Evolutionary conservation across 495 filamentous ascomycete genomes (phyloP), one percentile per base, ranked within the genome.

Genomic region (Tuber brumale): DNA sequence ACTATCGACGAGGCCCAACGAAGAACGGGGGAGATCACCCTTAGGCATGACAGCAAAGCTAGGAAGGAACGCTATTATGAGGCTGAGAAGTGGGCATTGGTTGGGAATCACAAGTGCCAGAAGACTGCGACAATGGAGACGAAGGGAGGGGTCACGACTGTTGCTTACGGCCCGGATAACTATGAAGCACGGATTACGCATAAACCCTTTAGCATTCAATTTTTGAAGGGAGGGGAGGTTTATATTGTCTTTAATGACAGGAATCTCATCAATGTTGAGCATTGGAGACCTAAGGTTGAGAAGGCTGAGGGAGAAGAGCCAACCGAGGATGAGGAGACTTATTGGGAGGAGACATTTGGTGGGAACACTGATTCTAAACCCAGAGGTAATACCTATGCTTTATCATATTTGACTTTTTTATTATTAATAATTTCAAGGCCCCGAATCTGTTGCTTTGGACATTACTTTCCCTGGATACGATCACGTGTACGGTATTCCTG

Each of bases 321-420:
- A 42, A 84, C 77, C 0, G 90, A 90, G 75, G 92, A 97, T 74
- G 91, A 97, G 82, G 91, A 90, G 82, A 97, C 93, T 8, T 97
- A 94, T 92, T 99, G 95, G 96, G 95, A 99, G 27, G 95, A 99
- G 85, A 88, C 88, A 69, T 98, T 99, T 84, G 95, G 94, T 72
- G 93, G 94, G 75, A 94, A 92, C 82, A 98, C 94, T 7, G 95
- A 99, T 84, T 88, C 91, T 18, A 98, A 98, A 84, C 96, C 95
- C 37, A 89, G 89, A 81, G 91, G 91, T 46, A 74, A 51, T 75
- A 19, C 39, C 19, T n/a, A 72, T 61, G 18, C 57, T n/a, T 51
- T 39, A 12, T 42, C 57, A 14, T 46, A 27, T 16, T 44, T 31
- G 42, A 23, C 39, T 57, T 14, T 74, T 71, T 41, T 73, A 42